Evolutionary conservation across 768 basidiomycete genomes (phyloP), one percentile per base, ranked within the genome.

Genomic region (Amanita subjunquillea): DNA sequence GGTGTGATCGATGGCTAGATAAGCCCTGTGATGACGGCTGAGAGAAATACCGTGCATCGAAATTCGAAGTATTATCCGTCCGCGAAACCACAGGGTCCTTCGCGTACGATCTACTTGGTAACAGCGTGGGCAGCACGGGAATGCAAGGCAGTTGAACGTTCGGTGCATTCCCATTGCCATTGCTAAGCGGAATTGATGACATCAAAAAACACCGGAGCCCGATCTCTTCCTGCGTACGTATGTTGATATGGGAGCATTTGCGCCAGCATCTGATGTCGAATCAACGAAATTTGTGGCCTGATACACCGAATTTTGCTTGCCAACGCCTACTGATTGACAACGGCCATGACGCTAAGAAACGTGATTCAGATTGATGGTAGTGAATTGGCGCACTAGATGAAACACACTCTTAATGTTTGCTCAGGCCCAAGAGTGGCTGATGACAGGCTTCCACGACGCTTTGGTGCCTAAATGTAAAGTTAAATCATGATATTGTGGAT

Each of bases 211-310:
- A 74, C 81, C 13, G 34, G 34, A 13, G 34, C 34, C 80, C 27
- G 87, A 87, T 1, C 86, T 87, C 67, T 82, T 86, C 56, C 87
- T 81, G 56, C 88, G 85, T 40, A 86, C 82, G 54, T 85, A 90
- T 37, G 78, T 76, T 25, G 88, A 91, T 51, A 91, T 90, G 50
- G 88, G 88, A 12, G 83, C 87, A 60, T 79, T 78, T 37, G 78
- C 82, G 29, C 77, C 67, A 17, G 80, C 67, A 62, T 83, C 80
- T 54, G 69, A 67, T 23, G 65, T 68, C 10, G 76, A 76, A 38
- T 70, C 76, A 57, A 66, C 58, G 73, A 75, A 48, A 74, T 70
- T 20, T 78, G 67, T 55, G 72, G 74, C 42, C 55, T 72, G 65
- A 49, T 49, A 17, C 17, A 37, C 12, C 29, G 70, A 69, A 23